Evolutionary conservation across 139 green algal species (phyloP), one percentile per base, ranked within the genome.

Genomic region (Micractinium sp.): DNA sequence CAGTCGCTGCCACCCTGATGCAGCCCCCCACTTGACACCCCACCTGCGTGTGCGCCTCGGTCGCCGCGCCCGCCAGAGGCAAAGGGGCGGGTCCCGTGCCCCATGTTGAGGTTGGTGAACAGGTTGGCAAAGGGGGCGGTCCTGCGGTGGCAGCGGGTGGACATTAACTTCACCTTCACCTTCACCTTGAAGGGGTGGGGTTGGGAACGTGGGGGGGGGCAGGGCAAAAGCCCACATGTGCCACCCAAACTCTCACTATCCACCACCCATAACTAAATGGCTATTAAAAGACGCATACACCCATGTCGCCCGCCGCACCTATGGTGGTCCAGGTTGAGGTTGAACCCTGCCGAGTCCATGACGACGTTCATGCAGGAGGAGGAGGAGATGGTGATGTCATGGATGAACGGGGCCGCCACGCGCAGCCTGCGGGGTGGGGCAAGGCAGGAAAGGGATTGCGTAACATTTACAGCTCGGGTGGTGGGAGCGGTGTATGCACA

Each of bases 21-120:
- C 67, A 20, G 16, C 67, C 22, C 5, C 67, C 15, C 74, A 23
- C 9, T 31, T 31, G 33, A n/a, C 23, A 12, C 16, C 77, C 2
- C 80, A 85, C 80, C 80, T 31, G 80, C 35, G 31, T 85, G 63
- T 4, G 80, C 80, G 27, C 80, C 80, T 2, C 80, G 80, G 53
- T 85, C 80, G 47, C 23, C 29, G 29, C 53, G 53, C 15, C 80
- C 80, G 0, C 80, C 80, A 3, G 53, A 74, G 13, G 29, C 31
- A 47, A 85, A 85, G n/a, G 80, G 53, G 19, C 80, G 47, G 15
- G 53, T 85, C 29, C 53, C 80, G 14, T 22, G 3, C 0, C 80
- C 80, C 80, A 85, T 74, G 56, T 85, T 41, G 13, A 85, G 29
- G 80, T 85, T 85, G 29, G 80, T 85, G n/a, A 85, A 85, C 1